Evolutionary conservation across 352 stramenopile genomes (phyloP), one percentile per base, ranked within the genome.

Genomic region (Aphanomyces euteiches): DNA sequence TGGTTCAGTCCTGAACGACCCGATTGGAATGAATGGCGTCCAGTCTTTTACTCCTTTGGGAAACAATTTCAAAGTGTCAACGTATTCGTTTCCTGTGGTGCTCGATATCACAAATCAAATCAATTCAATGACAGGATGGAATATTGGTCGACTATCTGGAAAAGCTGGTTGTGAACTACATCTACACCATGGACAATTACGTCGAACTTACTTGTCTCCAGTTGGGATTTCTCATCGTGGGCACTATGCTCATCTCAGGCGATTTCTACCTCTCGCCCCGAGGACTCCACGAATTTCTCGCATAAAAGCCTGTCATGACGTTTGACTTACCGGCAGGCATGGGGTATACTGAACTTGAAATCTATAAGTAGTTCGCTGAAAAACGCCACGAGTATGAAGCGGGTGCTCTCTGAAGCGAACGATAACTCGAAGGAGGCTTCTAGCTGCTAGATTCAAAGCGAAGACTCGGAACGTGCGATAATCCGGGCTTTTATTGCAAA

Each of bases 21-120:
- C 38, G 8, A 47, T 59, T 40, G 64, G 64, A 47, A 38, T 64
- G 21, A 70, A 70, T 41, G 47, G 47, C 8, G 47, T 63, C 39
- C 47, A 59, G 28, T 28, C 28, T 28, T 28, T 28, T 28, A 28
- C 28, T 28, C 28, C 28, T 28, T 28, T 28, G 28, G 28, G 28
- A 28, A 28, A 28, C 28, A 0, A 28, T 28, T n/a, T n/a, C 28
- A 28, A 28, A 28, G 28, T 28, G 28, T 28, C 28, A 28, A 28
- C 28, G 2, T 28, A 28, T 28, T 28, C 28, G 28, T 28, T 28
- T 28, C 1, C 28, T 28, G 28, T 28, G 28, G 28, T 28, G 28
- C 28, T 28, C 28, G 28, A 2, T 28, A 28, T 28, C 28, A 28
- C 28, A 28, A 28, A 28, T 28, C 28, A 28, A 28, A 2, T 28